Percentiles rank a stretch among this genome's conserved stretches.
phyloP scores from a whole-genome alignment of 768 basidiomycete species.

The Clitopilus hobsonii region DNA sequence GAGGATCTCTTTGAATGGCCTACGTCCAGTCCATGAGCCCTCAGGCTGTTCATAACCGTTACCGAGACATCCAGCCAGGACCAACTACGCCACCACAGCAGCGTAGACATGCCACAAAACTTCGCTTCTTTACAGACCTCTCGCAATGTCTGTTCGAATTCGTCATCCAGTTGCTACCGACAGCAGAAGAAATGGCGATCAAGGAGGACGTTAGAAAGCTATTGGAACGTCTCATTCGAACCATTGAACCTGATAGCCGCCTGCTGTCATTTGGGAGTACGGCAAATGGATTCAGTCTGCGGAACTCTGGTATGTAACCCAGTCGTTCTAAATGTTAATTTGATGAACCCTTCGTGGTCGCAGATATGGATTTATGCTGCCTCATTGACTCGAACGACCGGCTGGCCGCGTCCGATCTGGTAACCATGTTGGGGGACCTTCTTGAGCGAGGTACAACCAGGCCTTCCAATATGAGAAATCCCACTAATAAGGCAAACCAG shows the following conservation, averaged over 20 bases:
- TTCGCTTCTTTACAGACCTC: constrained; percentile 73
- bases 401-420: constrained; percentile 81
- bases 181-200: constrained; percentile 83
- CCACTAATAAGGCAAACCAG: constrained; percentile 30
- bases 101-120: constrained; percentile 41
- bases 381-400: constrained; percentile 85
- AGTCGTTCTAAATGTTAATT: constrained; percentile 1
- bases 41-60: constrained; percentile 27
- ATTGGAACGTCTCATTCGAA: constrained; percentile 92
- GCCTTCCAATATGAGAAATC: not conserved
- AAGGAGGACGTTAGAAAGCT: constrained; percentile 96
- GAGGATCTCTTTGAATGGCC: constrained; percentile 26
- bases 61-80: constrained; percentile 25
- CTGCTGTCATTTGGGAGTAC: constrained; percentile 94
- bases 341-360: constrained; percentile 7
- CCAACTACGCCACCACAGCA: constrained; percentile 26
- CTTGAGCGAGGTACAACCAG: constrained; percentile 78
- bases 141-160: constrained; percentile 92
- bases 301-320: constrained; percentile 74
- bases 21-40: constrained; percentile 37
- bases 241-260: constrained; percentile 88
- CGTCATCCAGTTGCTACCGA: constrained; percentile 88
- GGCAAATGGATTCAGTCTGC: constrained; percentile 93
- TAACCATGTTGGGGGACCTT: constrained; percentile 89
- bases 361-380: constrained; percentile 99